phyloP scores from a whole-genome alignment of 805 yeast species.

The Jamesozyma piceae region DNA sequence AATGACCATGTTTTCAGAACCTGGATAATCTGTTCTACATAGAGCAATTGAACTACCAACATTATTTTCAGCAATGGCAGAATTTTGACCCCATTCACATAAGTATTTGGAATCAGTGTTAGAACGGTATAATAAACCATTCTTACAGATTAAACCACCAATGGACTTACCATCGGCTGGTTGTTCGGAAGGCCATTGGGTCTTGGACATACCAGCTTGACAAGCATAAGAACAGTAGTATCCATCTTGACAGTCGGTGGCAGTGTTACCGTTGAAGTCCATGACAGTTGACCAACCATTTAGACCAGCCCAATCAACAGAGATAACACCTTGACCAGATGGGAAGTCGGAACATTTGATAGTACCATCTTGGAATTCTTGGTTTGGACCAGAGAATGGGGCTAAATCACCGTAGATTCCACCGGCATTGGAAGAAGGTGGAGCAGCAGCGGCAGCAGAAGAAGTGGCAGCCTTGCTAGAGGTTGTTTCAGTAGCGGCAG shows the following conservation, averaged over 20 bases:
- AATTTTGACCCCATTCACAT: constrained; percentile 81
- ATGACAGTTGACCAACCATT: constrained; percentile 43
- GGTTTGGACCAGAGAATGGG: constrained; percentile 47
- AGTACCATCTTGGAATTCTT: constrained; percentile 60
- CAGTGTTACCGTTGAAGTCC: constrained; percentile 43
- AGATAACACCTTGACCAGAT: constrained; percentile 62
- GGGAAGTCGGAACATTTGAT: constrained; percentile 62
- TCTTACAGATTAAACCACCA: constrained; percentile 85
- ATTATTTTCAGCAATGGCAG: constrained; percentile 48
- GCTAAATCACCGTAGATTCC: constrained; percentile 49
- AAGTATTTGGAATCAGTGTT: constrained; percentile 59
- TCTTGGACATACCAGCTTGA: constrained; percentile 98
- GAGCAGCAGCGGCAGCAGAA: constrained; percentile 25
- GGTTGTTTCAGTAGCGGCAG: constrained; percentile 21
- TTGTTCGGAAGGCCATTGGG: constrained; percentile 91
- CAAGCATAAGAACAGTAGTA: constrained; percentile 96
- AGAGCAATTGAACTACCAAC: constrained; percentile 69
- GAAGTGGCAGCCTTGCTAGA: constrained; percentile 17
- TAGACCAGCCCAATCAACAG: constrained; percentile 46
- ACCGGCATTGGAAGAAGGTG: constrained; percentile 31
- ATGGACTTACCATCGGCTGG: constrained; percentile 87
- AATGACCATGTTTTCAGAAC: constrained; percentile 95
- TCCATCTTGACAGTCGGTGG: constrained; percentile 77
- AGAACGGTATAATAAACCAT: constrained; percentile 78
- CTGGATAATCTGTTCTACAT: constrained; percentile 99